Base-by-base conservation (phyloP, 1,284 basidiomycete genomes). In the Cutaneotrichosporon cutaneum region DNA sequence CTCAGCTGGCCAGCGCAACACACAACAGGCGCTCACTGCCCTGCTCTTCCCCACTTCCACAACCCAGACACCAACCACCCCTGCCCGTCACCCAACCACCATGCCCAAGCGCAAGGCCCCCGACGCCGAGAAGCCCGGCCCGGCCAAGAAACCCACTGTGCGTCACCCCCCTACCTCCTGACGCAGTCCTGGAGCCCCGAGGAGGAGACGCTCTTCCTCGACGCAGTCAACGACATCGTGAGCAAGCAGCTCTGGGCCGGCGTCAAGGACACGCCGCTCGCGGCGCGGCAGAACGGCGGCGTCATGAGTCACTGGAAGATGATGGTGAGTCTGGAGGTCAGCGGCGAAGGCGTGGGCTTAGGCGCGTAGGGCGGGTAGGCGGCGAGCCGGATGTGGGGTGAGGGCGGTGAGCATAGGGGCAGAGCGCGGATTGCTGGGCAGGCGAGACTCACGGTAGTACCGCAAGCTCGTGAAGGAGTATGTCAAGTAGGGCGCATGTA, bases 171-270 rank as follows among this genome's bases (percentile, higher is more conserved):
- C n/a, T 7, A 4, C n/a, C 6, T 5, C n/a, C 44, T 45, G n/a
- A 45, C 44, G n/a, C 44, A 45, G 44, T 7, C 44, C 44, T 68
- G 67, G 63, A 60, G 62, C 4, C 21, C 42, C 22, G 61, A 61
- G n/a, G 69, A 70, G 56, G 69, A 70, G 32, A 18, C 8, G 2
- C 42, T 44, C 9, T 66, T 70, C 51, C 22, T 65, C 35, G 60
- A 57, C 1, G 35, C 62, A 5, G 50, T 70, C 27, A 36, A 59
- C 16, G 42, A 64, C 24, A 35, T 64, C 16, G 53, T 59, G 16
- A 60, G 62, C 14, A 52, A 55, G 16, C 11, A 48, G 24, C 39
- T 66, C 14, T 70, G 64, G 58, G n/a, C 33, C 0, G 39, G 47
- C 9, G 55, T 67, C 56, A 70, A 68, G 56, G 54, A 42, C 30